Conservation (phyloP, 1,284 basidiomycete genomes). For the Ustilago curta region DNA sequence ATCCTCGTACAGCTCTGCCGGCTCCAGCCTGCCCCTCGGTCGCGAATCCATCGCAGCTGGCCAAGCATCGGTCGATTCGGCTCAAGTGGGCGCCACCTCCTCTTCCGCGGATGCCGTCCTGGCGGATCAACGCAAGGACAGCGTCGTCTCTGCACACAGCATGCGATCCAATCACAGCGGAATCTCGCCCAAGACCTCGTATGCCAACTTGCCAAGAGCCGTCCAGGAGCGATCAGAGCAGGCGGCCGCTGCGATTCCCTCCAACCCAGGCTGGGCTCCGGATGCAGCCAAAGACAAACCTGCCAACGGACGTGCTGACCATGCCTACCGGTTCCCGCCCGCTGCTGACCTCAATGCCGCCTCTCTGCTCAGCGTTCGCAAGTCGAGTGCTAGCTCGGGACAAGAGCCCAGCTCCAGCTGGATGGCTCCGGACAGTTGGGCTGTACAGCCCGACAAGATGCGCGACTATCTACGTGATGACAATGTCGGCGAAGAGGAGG, state of each 20-base stretch:
- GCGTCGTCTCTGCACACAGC: conserved; percentile 45
- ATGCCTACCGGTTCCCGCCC: conserved; percentile 52
- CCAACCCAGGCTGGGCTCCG: conserved; percentile 23
- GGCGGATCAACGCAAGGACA: conserved; percentile 46
- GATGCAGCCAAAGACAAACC: conserved; percentile 19
- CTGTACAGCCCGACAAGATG: conserved; percentile 61
- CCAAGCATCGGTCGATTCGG: conserved; percentile 13
- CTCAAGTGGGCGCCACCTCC: conserved; percentile 16
- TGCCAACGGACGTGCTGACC: conserved; percentile 36
- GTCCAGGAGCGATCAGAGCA: conserved; percentile 24
- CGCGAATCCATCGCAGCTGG: conserved; percentile 22
- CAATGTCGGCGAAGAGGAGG: conserved; percentile 56
- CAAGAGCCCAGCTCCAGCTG: conserved; percentile 60
- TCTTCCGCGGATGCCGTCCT: conserved; percentile 9
- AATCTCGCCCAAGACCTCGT: conserved; percentile 61
- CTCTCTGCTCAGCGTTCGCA: conserved; percentile 40
- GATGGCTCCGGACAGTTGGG: conserved; percentile 69
- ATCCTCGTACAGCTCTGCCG: conserved; percentile 19
- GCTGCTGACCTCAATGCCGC: conserved; percentile 12
- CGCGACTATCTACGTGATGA: conserved; percentile 53
- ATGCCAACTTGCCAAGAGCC: conserved; percentile 38
- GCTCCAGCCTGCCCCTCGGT: conserved; percentile 19
- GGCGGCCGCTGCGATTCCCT: conserved; percentile 1
- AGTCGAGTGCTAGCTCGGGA: conserved; percentile 55
- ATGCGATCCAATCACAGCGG: conserved; percentile 54